Base-by-base conservation (phyloP, 2,329 filamentous ascomycete species). In the Juglanconis juglandina region DNA sequence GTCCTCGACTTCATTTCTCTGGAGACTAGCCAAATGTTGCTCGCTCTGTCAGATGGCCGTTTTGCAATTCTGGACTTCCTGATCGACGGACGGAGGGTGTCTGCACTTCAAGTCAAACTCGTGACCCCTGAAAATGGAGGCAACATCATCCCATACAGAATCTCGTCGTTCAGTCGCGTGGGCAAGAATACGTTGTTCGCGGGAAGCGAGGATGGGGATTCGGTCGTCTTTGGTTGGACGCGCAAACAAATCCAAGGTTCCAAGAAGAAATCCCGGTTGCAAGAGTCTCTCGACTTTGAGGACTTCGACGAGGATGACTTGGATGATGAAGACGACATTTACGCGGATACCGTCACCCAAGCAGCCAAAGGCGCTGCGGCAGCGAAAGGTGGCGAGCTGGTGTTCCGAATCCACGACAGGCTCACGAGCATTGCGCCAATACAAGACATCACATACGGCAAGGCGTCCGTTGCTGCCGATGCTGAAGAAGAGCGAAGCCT, bases 61-160 rank as follows among this genome's bases (percentile, higher is more conserved):
- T 79, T 96, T 52, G 86, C 86, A 9, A 82, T 95, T 30, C 75
- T 98, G 11, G 88, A 84, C 14, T 97, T 99, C 76, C 87, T 87
- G 58, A 85, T 97, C 63, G 93, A 97, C 71, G 95, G 96, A 14
- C 86, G 95, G 58, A 96, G 91, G 2, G 92, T 99, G 2, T 96
- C 93, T 33, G 92, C 92, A 1, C 80, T 99, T 63, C 86, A 83
- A n/a, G 76, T 99, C 56, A 86, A 85, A 64, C 75, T 84, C 44
- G 79, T 97, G 5, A 70, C 83, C 4, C 68, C 76, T 44, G 85
- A 90, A 57, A 79, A 82, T 32, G 89, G 90, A 9, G 88, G 89
- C 7, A 71, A 75, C 35, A 63, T 90, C 9, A 70, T 96, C 60
- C 81, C 82, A 53, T 81, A 82, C 47, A 77, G 82, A 30, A 83